Evolutionary conservation across 805 yeast genomes (phyloP).

Genomic region (Lipomyces starkeyi): DNA sequence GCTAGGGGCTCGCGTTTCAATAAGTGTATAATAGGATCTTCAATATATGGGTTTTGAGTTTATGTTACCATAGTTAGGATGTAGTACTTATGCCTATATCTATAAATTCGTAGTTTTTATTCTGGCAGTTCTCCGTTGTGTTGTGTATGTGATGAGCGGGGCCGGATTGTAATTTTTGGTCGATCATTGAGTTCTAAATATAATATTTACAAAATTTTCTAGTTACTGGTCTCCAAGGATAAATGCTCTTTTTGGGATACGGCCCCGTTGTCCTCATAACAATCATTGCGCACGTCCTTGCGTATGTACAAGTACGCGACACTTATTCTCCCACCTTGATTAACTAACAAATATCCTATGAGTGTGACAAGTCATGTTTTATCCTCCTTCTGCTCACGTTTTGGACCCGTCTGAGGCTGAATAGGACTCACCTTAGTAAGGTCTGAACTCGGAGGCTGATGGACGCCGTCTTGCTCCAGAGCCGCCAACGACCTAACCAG

Average conservation of each 20-base stretch:
- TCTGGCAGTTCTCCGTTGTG: no score
- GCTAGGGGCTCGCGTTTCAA: conserved; percentile 18
- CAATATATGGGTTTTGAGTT: conserved; percentile 30
- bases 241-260: no score
- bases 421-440: background rate
- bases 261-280: no score
- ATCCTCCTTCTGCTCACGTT: background rate
- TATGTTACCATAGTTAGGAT: background rate
- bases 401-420: background rate
- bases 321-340: background rate
- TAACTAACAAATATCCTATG: background rate
- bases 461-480: conserved; percentile 1
- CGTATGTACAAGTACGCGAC: background rate
- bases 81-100: no score
- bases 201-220: no score
- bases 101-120: no score
- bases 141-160: no score
- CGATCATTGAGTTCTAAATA: no score
- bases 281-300: no score
- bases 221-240: no score
- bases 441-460: background rate
- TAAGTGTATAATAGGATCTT: conserved; percentile 33
- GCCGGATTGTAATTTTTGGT: no score
- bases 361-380: background rate
- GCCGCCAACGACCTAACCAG: conserved; percentile 32